Evolutionary conservation across 805 yeast genomes (phyloP).

Genomic region (Yarrowia osloensis): DNA sequence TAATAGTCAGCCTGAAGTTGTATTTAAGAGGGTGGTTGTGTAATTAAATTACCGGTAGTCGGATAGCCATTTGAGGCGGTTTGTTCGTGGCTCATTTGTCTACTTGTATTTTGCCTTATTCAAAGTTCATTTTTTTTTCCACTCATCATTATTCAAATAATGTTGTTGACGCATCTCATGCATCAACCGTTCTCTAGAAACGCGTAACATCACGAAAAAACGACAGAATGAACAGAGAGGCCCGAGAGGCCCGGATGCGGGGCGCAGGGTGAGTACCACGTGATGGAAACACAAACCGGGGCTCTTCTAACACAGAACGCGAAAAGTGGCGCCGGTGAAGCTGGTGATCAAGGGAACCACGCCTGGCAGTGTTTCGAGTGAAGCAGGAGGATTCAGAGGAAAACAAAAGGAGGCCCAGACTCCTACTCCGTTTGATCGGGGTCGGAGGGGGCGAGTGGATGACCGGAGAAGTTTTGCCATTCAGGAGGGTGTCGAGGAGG

Average conservation of each 20-base stretch:
- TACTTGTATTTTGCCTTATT: too few species aligned
- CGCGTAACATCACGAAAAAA: neutral
- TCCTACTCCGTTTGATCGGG: slow-evolving; percentile 3
- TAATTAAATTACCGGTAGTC: too few species aligned
- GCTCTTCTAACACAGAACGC: slow-evolving; percentile 3
- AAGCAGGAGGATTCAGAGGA: neutral
- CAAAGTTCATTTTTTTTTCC: too few species aligned
- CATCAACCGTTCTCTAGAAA: neutral
- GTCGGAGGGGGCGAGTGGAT: neutral
- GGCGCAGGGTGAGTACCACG: slow-evolving; percentile 24
- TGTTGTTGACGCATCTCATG: too few species aligned
- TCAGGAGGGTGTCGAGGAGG: neutral
- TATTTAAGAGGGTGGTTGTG: too few species aligned
- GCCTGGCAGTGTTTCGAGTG: neutral
- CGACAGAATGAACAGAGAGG: slow-evolving; percentile 7
- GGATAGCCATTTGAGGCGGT: too few species aligned
- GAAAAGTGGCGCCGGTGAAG: slow-evolving; percentile 19
- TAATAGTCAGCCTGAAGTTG: too few species aligned
- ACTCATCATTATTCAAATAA: too few species aligned
- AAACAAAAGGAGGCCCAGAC: neutral
- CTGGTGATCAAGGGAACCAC: slow-evolving; percentile 19
- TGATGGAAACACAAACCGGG: neutral
- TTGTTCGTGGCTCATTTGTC: too few species aligned
- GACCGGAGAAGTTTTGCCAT: too few species aligned
- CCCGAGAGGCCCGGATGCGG: slow-evolving; percentile 15